Base-by-base conservation (phyloP, 306 rosid species). In the Carpinus viminea region DNA sequence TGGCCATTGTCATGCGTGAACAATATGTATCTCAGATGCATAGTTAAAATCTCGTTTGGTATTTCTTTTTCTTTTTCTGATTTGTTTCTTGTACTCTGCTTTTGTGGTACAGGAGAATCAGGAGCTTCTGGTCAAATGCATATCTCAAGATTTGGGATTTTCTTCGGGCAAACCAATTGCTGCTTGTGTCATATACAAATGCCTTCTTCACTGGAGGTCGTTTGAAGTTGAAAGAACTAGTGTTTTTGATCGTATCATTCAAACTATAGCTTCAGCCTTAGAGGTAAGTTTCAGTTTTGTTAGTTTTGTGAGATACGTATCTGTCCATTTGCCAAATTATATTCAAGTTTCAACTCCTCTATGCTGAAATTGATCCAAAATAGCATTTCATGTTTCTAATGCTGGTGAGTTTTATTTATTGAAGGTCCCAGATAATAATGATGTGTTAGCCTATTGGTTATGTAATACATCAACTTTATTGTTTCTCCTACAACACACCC, bases 191-290 rank as follows among this genome's bases (percentile, higher is more conserved):
- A 86, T 93, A 85, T 96, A 93, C 82, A 96, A 93, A 91, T 93
- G 99, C 81, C 99, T 96, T 87, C 97, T 93, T 82, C 98, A 96
- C 77, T 96, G 99, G 99, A 88, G 99, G 81, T 96, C 99, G 66
- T 96, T 93, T 82, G 99, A 96, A 93, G 99, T 96, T 70, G 99
- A 96, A 86, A 88, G 99, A 77, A 96, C 99, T 21, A 91, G 84
- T 76, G 94, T 96, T 77, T 96, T 96, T 64, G 99, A 96, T 75
- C 93, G 99, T 52, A 83, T 96, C 55, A 96, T 93, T 91, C 99
- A 96, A 89, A 89, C 94, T 36, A 88, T 96, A 85, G 98, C 99
- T 85, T 86, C 99, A 21, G 92, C 99, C 59, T 89, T 96, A 31
- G 99, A 96, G 93, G 99, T 96, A 74, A 82, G 81, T 55, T 17